Base-by-base conservation (phyloP, 2,329 filamentous ascomycete genomes). In the Hymenoscyphus salicellus region DNA sequence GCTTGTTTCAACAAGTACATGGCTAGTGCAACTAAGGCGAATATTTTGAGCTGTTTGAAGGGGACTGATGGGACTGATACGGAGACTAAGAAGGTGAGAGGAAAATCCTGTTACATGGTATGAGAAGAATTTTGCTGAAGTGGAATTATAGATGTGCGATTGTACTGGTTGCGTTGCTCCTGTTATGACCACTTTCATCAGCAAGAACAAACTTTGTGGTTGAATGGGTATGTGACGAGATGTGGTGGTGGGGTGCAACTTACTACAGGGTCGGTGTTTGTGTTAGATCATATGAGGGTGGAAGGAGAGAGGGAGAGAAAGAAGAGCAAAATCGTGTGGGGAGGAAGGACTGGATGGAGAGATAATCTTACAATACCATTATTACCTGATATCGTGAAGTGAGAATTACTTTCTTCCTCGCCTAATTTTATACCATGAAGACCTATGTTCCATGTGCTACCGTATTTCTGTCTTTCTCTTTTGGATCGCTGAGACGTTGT, bases 1-100 rank as follows among this genome's bases (percentile, higher is more conserved):
- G 67, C 67, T 17, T 67, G 67, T 61, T 69, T 69, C 55, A 69
- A 69, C 28, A 59, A 69, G 52, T 69, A 57, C 26, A 59, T 69
- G 58, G 46, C 61, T 5, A 43, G 59, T 6, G 58, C 52, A 49
- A 67, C 63, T 49, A 65, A 64, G 23, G 59, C 59, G 26, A 59
- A 58, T 28, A 63, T 69, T 16, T 36, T 69, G 60, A 67, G 61
- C 32, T 69, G 67, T 62, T 60, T 69, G 11, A 62, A 63, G 36
- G 67, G 67, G 7, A 69, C 67, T 6, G 67, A 67, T 20, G 67
- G 67, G 11, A 20, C 61, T 4, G 63, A 17, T 10, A 67, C 67
- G n/a, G 63, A 64, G 5, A 69, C 49, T 57, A 30, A 64, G 28
- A 69, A 69, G 63, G 67, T 69, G 41, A n/a, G 67, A 43, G 33